Evolutionary conservation across 225 moss, liverwort and hornwort genomes (phyloP), one percentile per base, ranked within the genome.

Genomic region (Sphagnum contortum): DNA sequence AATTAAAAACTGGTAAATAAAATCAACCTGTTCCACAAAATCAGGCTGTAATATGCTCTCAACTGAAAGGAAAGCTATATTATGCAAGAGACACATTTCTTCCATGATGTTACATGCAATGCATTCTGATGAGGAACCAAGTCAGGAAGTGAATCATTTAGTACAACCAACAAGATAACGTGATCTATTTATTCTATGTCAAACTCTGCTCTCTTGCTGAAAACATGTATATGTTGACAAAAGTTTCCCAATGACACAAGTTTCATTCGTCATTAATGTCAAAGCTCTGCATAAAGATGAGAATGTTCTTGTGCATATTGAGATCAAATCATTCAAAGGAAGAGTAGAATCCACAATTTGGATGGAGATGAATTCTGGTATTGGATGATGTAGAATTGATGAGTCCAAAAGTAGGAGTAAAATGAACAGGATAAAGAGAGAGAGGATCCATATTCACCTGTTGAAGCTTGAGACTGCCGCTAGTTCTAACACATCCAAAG

Each of bases 391-490:
- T 29, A 29, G 29, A 29, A 29, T 29, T 29, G 29, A 29, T 29
- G 29, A 29, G 29, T 1, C 29, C 0, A 29, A 29, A 29, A 29
- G 29, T 29, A 29, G 29, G 13, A 57, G 7, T 60, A 45, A 12
- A 44, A 29, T 60, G 44, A 9, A 52, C 52, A n/a, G 8, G 8
- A 5, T 12, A 60, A 60, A 45, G 6, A 44, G 66, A 48, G 12
- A 55, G 49, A 66, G 54, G 65, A 55, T 56, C 66, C 55, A 71
- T 58, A n/a, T 58, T 58, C 44, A 86, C 86, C 74, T 86, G 74
- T 48, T 82, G 79, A 45, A 79, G 71, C 62, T 74, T 70, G 3
- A 82, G 79, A 60, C 79, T 79, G 53, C 77, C 79, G 51, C 74
- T 77, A 12, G 77, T 79, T 63, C 67, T 75, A 52, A 80, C 82